phyloP scores from a whole-genome alignment of 2,329 filamentous ascomycete genomes.

The Aspergillus luchuensis region DNA sequence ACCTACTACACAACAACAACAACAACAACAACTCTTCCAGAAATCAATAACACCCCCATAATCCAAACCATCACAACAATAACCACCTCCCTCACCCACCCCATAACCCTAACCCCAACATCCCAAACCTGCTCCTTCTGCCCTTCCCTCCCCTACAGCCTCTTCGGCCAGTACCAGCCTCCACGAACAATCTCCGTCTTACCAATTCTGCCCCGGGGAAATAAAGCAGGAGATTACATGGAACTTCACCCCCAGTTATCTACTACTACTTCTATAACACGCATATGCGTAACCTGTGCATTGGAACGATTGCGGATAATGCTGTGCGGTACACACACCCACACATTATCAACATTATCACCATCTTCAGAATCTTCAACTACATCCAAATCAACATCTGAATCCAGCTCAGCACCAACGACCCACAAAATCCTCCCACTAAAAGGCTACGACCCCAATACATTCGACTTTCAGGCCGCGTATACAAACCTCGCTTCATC shows the following conservation, averaged over 20 bases:
- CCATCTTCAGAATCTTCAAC: too few species aligned
- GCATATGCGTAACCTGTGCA: constrained; percentile 45
- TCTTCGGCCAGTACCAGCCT: constrained; percentile 37
- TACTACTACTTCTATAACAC: constrained; percentile 20
- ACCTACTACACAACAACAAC: too few species aligned
- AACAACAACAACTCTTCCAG: too few species aligned
- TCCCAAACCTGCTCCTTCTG: constrained; percentile 45
- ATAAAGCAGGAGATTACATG: too few species aligned
- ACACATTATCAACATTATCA: too few species aligned
- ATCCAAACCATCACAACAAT: constrained; percentile 27
- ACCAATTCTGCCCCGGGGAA: too few species aligned
- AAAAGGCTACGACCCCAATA: too few species aligned
- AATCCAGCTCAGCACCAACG: too few species aligned
- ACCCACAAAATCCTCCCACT: too few species aligned
- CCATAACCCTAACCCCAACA: constrained; percentile 36
- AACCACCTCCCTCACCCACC: constrained; percentile 43
- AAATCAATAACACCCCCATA: not conserved
- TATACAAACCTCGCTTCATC: constrained; percentile 22
- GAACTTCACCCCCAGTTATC: not conserved
- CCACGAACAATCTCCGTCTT: not conserved
- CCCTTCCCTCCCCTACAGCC: constrained; percentile 39
- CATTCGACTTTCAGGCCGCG: constrained; percentile 30
- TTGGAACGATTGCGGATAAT: constrained; percentile 10
- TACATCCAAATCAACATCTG: too few species aligned
- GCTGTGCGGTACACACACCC: too few species aligned